Conservation (phyloP, 768 basidiomycete species). For the Jaapia argillacea region DNA sequence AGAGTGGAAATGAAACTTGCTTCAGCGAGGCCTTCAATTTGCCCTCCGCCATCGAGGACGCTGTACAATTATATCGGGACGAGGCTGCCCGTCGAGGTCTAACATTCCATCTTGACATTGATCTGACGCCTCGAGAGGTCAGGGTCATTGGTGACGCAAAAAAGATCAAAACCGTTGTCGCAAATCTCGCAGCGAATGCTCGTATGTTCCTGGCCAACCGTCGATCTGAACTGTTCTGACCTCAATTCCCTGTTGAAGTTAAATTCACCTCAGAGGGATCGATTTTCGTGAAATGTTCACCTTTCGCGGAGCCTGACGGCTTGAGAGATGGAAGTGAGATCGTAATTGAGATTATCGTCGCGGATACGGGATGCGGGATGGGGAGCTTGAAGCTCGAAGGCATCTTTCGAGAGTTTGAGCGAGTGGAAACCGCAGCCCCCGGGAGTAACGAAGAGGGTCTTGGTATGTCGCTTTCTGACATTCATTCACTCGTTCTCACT, state of each 20-base stretch:
- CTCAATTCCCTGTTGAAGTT: slow-evolving; percentile 41
- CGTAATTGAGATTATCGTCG: slow-evolving; percentile 59
- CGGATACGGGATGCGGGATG: slow-evolving; percentile 71
- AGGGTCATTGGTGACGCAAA: slow-evolving; percentile 60
- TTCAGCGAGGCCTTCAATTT: slow-evolving; percentile 74
- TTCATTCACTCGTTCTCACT: no score
- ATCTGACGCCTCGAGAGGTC: slow-evolving; percentile 41
- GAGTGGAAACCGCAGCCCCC: slow-evolving; percentile 48
- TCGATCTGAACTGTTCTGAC: no score
- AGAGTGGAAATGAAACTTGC: slow-evolving; percentile 63
- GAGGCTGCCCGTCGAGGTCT: slow-evolving; percentile 59
- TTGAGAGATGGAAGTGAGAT: slow-evolving; percentile 33
- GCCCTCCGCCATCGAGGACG: slow-evolving; percentile 46
- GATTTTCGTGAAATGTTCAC: slow-evolving; percentile 49
- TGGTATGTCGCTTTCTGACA: slow-evolving; percentile 27
- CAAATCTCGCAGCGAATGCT: slow-evolving; percentile 66
- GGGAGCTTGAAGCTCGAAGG: slow-evolving; percentile 52
- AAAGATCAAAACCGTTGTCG: slow-evolving; percentile 68
- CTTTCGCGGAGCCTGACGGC: slow-evolving; percentile 40
- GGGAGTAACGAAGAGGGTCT: slow-evolving; percentile 32
- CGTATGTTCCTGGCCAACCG: neutral
- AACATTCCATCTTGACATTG: slow-evolving; percentile 45
- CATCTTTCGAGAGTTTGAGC: slow-evolving; percentile 75
- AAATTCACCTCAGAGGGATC: slow-evolving; percentile 59
- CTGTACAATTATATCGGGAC: slow-evolving; percentile 48